phyloP scores from a whole-genome alignment of 208 protist species.

The Leishmania guyanensis region DNA sequence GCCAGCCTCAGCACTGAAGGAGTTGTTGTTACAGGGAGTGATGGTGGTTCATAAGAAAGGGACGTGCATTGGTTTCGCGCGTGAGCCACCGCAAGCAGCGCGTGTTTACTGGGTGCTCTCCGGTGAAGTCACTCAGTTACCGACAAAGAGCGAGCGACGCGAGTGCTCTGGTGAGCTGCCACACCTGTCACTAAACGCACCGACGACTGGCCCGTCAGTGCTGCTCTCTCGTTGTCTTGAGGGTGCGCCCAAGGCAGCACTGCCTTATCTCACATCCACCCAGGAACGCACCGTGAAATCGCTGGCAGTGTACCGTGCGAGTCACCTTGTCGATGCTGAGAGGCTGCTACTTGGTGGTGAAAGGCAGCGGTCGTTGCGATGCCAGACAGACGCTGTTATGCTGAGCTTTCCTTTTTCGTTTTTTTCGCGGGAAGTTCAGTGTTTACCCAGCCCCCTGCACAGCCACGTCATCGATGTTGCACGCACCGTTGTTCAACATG shows the following conservation, averaged over 20 bases:
- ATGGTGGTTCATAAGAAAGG: conserved; percentile 35
- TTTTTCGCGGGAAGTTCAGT: conserved; percentile 22
- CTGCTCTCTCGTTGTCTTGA: conserved; percentile 38
- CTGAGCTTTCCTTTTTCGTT: conserved; percentile 42
- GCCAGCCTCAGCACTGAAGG: conserved; percentile 36
- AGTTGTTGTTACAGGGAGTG: conserved; percentile 28
- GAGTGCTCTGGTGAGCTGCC: conserved; percentile 32
- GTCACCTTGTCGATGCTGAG: conserved; percentile 59
- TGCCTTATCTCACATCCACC: conserved; percentile 15
- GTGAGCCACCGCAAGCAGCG: conserved; percentile 40
- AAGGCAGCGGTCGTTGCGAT: conserved; percentile 55
- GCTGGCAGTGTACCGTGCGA: conserved; percentile 46
- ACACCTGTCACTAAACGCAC: conserved; percentile 11
- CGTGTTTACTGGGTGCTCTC: conserved; percentile 65
- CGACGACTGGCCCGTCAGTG: conserved; percentile 36
- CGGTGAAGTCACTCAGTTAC: conserved; percentile 65
- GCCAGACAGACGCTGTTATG: conserved; percentile 44
- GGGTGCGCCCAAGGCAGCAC: conserved; percentile 6
- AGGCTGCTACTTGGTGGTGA: conserved; percentile 52
- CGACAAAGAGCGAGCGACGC: conserved; percentile 44
- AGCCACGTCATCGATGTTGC: conserved; percentile 33
- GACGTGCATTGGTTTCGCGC: conserved; percentile 43
- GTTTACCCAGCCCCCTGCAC: conserved; percentile 21
- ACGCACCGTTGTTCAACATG: conserved; percentile 27
- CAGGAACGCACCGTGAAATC: conserved; percentile 42